Conservation (phyloP, 78 protist genomes). For the Dictyostelium firmibasis region DNA sequence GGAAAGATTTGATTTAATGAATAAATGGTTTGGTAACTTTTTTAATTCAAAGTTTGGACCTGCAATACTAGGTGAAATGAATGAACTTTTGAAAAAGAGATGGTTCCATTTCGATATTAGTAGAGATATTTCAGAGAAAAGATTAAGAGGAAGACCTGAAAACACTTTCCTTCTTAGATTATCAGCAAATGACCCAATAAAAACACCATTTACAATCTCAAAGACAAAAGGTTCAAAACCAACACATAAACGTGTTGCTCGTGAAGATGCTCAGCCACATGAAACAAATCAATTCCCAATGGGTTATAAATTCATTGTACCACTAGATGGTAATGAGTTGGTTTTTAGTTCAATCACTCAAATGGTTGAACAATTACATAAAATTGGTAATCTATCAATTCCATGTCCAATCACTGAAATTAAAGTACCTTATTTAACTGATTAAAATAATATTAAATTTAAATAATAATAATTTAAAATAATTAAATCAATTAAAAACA, state of each 20-base stretch:
- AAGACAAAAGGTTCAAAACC: conserved; percentile 46
- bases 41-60: conserved; percentile 9
- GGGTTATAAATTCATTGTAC: conserved; percentile 50
- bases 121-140: conserved; percentile 53
- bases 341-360: conserved; percentile 1
- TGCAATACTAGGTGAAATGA: conserved; percentile 28
- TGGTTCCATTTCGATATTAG: conserved; percentile 83
- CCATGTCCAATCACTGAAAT: conserved; percentile 60
- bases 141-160: conserved; percentile 77
- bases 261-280: conserved; percentile 16
- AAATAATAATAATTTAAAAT: not conserved
- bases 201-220: conserved; percentile 75
- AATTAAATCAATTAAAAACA: not conserved
- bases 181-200: conserved; percentile 37
- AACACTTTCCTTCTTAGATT: conserved; percentile 74
- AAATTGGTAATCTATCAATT: conserved; percentile 38
- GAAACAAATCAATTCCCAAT: conserved; percentile 13
- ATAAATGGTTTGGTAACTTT: conserved; percentile 81
- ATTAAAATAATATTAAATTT: not conserved
- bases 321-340: conserved; percentile 47
- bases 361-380: conserved; percentile 22
- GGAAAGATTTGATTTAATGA: conserved; percentile 73
- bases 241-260: conserved; percentile 67
- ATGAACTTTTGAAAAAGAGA: conserved; percentile 5
- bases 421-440: conserved; percentile 52